Conservation (phyloP, 176 grass and related monocot genomes). For the Ensete ventricosum region DNA sequence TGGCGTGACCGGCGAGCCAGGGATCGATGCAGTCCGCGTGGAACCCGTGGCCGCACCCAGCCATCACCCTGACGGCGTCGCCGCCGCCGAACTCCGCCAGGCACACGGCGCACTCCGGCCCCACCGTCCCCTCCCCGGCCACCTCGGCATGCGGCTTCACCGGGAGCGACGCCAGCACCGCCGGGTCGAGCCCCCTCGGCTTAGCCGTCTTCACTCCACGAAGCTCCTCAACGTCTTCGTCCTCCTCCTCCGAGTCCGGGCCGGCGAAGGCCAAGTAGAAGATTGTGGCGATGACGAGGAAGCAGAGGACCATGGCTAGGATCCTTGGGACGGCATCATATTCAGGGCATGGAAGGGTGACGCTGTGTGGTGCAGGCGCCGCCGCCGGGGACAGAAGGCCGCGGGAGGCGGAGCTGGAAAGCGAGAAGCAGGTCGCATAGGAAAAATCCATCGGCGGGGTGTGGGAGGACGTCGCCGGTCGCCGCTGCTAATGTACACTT, state of each 20-base stretch:
- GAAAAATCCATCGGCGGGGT: no score
- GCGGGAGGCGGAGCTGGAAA: no score
- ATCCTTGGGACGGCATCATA: neutral
- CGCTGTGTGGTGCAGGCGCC: no score
- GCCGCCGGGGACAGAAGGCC: no score
- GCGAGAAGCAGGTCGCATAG: no score
- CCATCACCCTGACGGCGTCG: neutral
- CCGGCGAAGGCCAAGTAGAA: neutral
- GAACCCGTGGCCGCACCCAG: neutral
- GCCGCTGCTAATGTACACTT: no score
- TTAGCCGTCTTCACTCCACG: neutral
- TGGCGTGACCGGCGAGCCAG: neutral
- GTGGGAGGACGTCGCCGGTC: no score
- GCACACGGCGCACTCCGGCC: neutral
- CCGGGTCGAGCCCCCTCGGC: neutral
- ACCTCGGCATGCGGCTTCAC: neutral
- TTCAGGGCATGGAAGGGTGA: neutral
- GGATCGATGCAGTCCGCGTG: neutral
- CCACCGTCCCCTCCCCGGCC: neutral
- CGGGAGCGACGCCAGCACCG: neutral
- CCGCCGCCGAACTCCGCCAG: neutral
- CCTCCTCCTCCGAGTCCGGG: neutral
- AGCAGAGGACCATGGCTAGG: neutral
- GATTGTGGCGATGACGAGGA: neutral
- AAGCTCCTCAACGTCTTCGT: neutral